Evolutionary conservation across 2,329 filamentous ascomycete genomes (phyloP).

Genomic region (Verticillium nubilum): DNA sequence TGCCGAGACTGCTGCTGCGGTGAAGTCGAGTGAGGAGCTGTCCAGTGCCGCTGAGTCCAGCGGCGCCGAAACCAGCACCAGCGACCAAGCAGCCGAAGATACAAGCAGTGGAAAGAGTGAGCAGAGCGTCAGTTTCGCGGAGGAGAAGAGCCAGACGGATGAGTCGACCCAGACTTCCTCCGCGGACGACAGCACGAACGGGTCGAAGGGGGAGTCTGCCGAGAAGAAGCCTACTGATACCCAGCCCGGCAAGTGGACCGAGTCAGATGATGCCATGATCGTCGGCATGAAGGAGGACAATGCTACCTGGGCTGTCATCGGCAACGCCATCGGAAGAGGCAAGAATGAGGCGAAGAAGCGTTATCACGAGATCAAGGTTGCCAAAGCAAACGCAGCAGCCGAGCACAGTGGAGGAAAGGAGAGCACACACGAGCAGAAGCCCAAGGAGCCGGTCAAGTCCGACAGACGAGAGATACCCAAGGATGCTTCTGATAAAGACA

Average conservation of each 20-base stretch:
- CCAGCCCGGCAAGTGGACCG: not conserved
- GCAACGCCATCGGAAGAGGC: slow-evolving; percentile 14
- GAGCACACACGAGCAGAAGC: no score
- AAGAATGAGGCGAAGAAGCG: slow-evolving; percentile 24
- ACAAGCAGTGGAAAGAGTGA: not conserved
- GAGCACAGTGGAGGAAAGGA: not conserved
- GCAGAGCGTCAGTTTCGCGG: not conserved
- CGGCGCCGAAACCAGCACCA: not conserved
- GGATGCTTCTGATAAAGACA: no score
- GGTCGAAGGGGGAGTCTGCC: not conserved
- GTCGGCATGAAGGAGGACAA: slow-evolving; percentile 24
- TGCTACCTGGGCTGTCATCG: slow-evolving; percentile 24
- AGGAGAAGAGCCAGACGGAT: not conserved
- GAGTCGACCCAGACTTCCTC: not conserved
- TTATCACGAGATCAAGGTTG: slow-evolving; percentile 25
- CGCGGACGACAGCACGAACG: not conserved
- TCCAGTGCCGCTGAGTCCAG: slow-evolving; percentile 2
- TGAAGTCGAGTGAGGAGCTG: not conserved
- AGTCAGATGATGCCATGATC: slow-evolving; percentile 27
- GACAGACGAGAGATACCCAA: not conserved
- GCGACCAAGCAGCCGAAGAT: not conserved
- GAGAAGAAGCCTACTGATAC: not conserved
- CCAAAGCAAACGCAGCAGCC: slow-evolving; percentile 6
- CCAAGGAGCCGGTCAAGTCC: no score
- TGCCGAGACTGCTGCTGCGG: slow-evolving; percentile 1